Percentiles rank a stretch among this genome's conserved stretches.
Evolutionary conservation across 2,329 filamentous ascomycete genomes (phyloP).

Genomic region (Epichloe typhina): DNA sequence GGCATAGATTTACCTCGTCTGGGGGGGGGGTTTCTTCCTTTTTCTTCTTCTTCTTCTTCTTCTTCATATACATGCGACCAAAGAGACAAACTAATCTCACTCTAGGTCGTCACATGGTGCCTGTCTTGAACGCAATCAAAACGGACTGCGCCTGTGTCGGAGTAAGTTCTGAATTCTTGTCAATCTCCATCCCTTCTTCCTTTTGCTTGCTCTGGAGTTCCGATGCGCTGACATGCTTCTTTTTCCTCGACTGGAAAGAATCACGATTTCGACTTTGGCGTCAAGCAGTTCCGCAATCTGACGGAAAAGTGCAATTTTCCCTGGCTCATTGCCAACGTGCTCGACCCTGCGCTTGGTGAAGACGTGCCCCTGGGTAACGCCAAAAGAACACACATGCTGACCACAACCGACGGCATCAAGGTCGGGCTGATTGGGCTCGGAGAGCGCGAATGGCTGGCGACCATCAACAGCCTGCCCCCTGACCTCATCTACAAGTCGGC

Average conservation of each 20-base stretch:
- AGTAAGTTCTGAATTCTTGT: constrained; percentile 32
- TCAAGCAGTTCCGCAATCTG: constrained; percentile 64
- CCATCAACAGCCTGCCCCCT: constrained; percentile 75
- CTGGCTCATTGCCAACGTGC: constrained; percentile 79
- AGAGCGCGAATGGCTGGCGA: constrained; percentile 80
- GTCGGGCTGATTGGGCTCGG: constrained; percentile 76
- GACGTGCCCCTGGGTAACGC: constrained; percentile 64
- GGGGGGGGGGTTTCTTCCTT: too few relatives aligned
- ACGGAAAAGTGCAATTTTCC: constrained; percentile 63
- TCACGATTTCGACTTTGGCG: constrained; percentile 86
- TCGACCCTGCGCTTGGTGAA: constrained; percentile 70
- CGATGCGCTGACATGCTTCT: too few relatives aligned
- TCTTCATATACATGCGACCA: not conserved
- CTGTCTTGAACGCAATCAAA: constrained; percentile 63
- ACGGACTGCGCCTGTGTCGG: constrained; percentile 75
- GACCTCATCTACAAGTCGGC: constrained; percentile 73
- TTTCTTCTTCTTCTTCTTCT: not conserved
- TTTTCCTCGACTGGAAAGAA: constrained; percentile 29
- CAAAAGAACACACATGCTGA: constrained; percentile 62
- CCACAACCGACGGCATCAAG: constrained; percentile 71
- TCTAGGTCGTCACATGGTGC: constrained; percentile 70
- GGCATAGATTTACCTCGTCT: not conserved
- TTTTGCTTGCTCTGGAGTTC: not conserved
- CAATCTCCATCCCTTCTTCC: not conserved
- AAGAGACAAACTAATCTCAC: not conserved